Evolutionary conservation across 164 flowering plant genomes (phyloP).

Genomic region (Chloranthus sessilifolius): DNA sequence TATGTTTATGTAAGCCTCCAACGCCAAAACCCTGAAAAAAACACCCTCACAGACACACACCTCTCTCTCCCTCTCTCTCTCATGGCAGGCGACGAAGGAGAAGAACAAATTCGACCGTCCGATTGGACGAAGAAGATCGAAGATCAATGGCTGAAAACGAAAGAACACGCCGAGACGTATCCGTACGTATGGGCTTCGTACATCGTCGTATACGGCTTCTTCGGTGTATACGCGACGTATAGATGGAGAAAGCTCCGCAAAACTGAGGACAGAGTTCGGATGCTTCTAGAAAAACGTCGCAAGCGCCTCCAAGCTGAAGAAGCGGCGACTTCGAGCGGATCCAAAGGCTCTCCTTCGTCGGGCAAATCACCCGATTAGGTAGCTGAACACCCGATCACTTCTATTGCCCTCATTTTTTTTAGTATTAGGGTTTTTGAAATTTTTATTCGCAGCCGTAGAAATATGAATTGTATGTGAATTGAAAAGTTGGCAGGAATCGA

Average conservation of each 20-base stretch:
- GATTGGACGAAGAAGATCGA: conserved; percentile 34
- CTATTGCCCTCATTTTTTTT: too few species aligned
- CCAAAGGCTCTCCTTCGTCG: too few species aligned
- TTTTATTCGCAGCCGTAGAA: too few species aligned
- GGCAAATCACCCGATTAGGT: too few species aligned
- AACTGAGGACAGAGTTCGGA: conserved; percentile 74
- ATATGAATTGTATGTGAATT: too few species aligned
- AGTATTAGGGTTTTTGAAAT: too few species aligned
- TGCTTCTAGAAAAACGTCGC: conserved; percentile 57
- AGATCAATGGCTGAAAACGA: conserved; percentile 38
- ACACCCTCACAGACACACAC: too few species aligned
- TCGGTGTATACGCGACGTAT: conserved; percentile 57
- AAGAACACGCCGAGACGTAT: conserved; percentile 72
- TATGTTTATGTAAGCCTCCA: too few species aligned
- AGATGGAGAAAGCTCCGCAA: conserved; percentile 80
- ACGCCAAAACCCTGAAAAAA: too few species aligned
- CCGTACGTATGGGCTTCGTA: conserved; percentile 96
- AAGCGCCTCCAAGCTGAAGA: conserved; percentile 54
- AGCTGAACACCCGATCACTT: too few species aligned
- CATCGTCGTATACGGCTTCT: conserved; percentile 71
- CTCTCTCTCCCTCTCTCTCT: conserved; percentile 2
- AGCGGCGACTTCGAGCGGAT: too few species aligned
- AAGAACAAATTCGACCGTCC: conserved; percentile 4
- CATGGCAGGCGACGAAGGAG: not conserved
- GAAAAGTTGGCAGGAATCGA: too few species aligned